phyloP scores from a whole-genome alignment of 768 basidiomycete species.

The Mycena alexandri region DNA sequence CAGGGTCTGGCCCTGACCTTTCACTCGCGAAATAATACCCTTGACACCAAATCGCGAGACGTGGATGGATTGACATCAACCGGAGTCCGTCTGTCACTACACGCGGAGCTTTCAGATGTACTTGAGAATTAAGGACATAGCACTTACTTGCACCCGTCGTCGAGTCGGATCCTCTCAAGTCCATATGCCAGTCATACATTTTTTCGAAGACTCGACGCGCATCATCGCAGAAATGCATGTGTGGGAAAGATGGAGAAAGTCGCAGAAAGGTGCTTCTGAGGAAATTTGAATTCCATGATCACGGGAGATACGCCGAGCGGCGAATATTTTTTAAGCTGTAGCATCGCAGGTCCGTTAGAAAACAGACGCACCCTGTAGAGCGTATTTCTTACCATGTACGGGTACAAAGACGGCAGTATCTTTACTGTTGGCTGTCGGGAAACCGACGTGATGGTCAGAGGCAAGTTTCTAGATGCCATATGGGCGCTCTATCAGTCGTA shows the following conservation, averaged over 20 bases:
- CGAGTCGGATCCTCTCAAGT: not conserved
- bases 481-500: not conserved
- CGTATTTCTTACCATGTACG: no score
- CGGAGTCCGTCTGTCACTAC: not conserved
- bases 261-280: not conserved
- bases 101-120: constrained; percentile 21
- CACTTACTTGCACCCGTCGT: constrained; percentile 7
- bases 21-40: not conserved
- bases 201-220: not conserved
- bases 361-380: no score
- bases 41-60: not conserved
- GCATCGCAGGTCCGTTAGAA: no score
- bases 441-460: not conserved
- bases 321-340: no score
- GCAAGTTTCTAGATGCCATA: not conserved
- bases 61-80: constrained; percentile 13
- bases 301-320: no score
- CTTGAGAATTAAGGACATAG: not conserved
- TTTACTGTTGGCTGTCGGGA: not conserved
- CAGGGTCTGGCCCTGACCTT: no score
- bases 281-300: not conserved
- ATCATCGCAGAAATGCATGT: not conserved
- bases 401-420: no score
- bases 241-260: constrained; percentile 9
- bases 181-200: not conserved